Evolutionary conservation across 768 basidiomycete species (phyloP), one percentile per base, ranked within the genome.

Genomic region (Lentinula detonsa): DNA sequence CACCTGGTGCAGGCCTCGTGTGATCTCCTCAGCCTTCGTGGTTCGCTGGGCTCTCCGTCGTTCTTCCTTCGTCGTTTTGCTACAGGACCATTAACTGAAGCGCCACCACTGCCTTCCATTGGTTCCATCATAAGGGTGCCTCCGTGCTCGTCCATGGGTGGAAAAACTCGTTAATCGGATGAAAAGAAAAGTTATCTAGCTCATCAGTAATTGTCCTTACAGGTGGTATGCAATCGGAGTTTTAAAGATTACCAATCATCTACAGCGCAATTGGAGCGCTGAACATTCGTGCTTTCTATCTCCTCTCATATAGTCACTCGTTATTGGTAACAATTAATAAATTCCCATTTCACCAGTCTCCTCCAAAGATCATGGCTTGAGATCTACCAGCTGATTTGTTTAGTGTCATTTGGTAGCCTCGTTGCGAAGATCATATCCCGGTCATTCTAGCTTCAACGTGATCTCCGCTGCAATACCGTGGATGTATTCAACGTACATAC

Each of bases 1-100:
- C 92, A 94, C 73, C 92, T 84, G 65, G 92, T 88, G 79, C 92
- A 94, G 64, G 92, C 91, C 76, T 94, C 92, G 76, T 94, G 92
- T 68, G 91, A 92, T 70, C 92, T 85, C 67, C 92, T 81, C 68
- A 94, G 81, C 59, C 91, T 84, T 68, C 92, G 83, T 48, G 90
- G 88, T 73, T 92, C 91, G 59, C 86, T 81, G 46, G 85, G 75
- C 40, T 75, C 68, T 48, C 76, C 75, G 54, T 86, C 85, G 1
- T 76, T 74, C 73, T 87, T 87, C 77, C 80, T 81, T 51, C 80
- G 74, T 61, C 84, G 76, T 72, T 87, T 90, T 65, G 70, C 59
- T 71, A 76, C 42, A 74, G 80, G 51, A 73, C 72, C 21, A 74
- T 77, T 51, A 80, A 81, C 42, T 76, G 77, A 57, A 81, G 78